Evolutionary conservation across 331 rosid species (phyloP), one percentile per base, ranked within the genome.

Genomic region (Quercus phellos): DNA sequence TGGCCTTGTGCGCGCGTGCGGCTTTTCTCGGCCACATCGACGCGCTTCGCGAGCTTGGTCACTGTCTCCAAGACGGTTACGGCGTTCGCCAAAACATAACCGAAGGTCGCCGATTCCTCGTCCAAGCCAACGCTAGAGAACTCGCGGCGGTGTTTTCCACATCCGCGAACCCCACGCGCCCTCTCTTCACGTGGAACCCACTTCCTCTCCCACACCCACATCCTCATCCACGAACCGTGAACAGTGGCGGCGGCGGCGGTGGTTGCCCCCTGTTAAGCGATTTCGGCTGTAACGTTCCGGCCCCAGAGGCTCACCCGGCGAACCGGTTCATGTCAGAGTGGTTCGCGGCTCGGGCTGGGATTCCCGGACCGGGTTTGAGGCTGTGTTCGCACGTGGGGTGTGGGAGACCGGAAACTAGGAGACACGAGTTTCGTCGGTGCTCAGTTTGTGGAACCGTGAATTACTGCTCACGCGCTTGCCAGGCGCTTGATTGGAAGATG

Each of bases 391-490:
- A 95, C 72, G 89, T 77, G 50, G 96, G 97, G 0, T 95, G 98
- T 22, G 99, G 99, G 0, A 43, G 98, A 51, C 98, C 97, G 1
- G 99, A 95, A 82, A 90, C 98, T 4, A 84, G 98, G 74, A 82
- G 82, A 66, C 98, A 91, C 54, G 99, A 95, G 83, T 95, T 93
- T 59, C 97, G 98, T 22, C 74, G 99, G 76, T 95, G 99, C 13
- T 95, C 98, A 10, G 99, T 95, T 3, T 95, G 99, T 68, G 99
- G 99, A 0, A 84, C 84, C 14, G 98, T 95, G 68, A 95, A 95
- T 30, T 95, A 95, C 72, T 95, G 99, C 70, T 95, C 99, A 6
- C 97, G 99, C 30, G 99, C 97, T 7, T 95, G 99, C 60, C 99
- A 95, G 55, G 99, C 98, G 14, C 89, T 95, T 19, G 99, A 95